Percentiles rank a stretch among this genome's conserved stretches.
phyloP scores from a whole-genome alignment of 140 eudicot species.

The Bidens hawaiensis region DNA sequence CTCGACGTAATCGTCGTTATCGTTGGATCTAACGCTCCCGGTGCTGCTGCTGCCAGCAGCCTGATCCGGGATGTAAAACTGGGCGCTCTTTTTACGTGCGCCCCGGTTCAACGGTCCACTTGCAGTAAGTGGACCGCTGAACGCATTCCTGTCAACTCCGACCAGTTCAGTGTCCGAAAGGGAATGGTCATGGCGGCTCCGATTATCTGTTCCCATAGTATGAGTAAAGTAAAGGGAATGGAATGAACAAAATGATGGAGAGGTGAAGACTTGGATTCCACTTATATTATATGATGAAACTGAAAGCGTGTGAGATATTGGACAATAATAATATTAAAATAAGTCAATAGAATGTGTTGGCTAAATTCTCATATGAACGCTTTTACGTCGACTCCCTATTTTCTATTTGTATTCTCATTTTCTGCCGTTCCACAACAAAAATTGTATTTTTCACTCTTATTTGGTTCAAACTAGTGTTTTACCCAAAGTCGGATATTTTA shows the following conservation, averaged over 20 bases:
- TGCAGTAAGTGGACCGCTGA: slow-evolving; percentile 46
- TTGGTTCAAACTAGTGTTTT: background rate
- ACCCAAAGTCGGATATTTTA: too few relatives aligned
- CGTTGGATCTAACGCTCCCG: background rate
- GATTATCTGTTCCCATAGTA: slow-evolving; percentile 30
- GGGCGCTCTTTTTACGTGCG: slow-evolving; percentile 46
- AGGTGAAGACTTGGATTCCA: slow-evolving; percentile 23
- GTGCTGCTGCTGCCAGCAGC: slow-evolving; percentile 1
- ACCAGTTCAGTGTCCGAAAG: slow-evolving; percentile 55
- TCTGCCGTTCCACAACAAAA: too few relatives aligned
- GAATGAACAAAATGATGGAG: background rate
- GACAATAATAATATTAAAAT: background rate
- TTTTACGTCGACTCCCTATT: background rate
- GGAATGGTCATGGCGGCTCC: slow-evolving; percentile 37
- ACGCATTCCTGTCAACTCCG: slow-evolving; percentile 32
- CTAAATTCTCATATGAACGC: background rate
- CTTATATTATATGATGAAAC: slow-evolving; percentile 39
- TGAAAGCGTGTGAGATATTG: slow-evolving; percentile 23
- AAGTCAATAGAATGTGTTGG: background rate
- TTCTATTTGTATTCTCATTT: too few relatives aligned
- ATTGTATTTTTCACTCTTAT: too few relatives aligned
- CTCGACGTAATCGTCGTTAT: slow-evolving; percentile 62
- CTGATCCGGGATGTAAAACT: slow-evolving; percentile 39
- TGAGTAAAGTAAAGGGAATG: slow-evolving; percentile 32
- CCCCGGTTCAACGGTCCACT: slow-evolving; percentile 50